Base-by-base conservation (phyloP, 83 land plant species). In the Picea engelmannii region DNA sequence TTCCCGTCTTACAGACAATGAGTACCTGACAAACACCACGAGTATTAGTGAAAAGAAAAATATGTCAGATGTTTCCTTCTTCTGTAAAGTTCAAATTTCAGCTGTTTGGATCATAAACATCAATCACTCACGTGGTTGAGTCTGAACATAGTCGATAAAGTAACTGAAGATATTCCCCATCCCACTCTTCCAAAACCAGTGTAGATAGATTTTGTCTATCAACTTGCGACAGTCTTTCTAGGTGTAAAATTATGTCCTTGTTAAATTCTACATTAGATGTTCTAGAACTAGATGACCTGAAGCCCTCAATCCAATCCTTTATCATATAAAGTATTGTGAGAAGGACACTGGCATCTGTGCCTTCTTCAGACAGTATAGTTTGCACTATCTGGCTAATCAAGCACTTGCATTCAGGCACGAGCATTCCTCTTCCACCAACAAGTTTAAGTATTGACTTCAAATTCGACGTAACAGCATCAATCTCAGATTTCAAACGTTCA, bases 71-170 rank as follows among this genome's bases (percentile, higher is more conserved):
- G 62, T n/a, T 6, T 70, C 24, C 59, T 16, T 62, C n/a, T 0
- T 15, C 16, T 44, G 44, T 25, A 23, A 67, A 31, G 8, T 8
- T 69, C n/a, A 27, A 40, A 38, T 60, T 62, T 25, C 47, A n/a
- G n/a, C n/a, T n/a, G n/a, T n/a, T n/a, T n/a, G n/a, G n/a, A n/a
- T n/a, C n/a, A n/a, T 27, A 62, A 13, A 81, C 73, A 78, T 25
- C 27, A 58, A 83, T 11, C 3, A 82, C 95, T 85, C 86, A 98
- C 99, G 89, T 98, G 85, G 83, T 90, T 78, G 92, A 80, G 81
- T 98, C 97, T 31, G 99, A 96, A 86, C 99, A 98, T 52, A 96
- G 81, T 76, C 93, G 96, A 89, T 96, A 92, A 42, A 98, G 97
- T 66, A 98, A 91, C 38, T 94, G 87, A 58, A 98, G 90, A 87